phyloP scores from a whole-genome alignment of 257 asterid species.

The Primulina huaijiensis region DNA sequence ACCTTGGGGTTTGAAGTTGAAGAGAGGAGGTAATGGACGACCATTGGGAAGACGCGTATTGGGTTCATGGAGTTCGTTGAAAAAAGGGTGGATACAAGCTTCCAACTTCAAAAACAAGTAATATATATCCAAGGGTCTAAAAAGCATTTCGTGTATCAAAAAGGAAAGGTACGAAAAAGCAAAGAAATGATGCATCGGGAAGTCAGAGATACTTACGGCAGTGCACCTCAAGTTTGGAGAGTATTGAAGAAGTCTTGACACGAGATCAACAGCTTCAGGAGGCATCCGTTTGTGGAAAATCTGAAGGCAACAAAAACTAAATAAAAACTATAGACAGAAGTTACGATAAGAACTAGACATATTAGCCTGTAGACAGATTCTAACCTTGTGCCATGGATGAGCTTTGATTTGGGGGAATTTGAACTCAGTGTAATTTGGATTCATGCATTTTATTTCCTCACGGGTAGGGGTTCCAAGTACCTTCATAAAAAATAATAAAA shows the following conservation, averaged over 20 bases:
- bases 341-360: background rate
- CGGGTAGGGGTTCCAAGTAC: slow-evolving; percentile 89
- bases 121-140: background rate
- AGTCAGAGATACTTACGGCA: slow-evolving; percentile 56
- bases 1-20: slow-evolving; percentile 77
- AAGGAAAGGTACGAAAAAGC: background rate
- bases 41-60: slow-evolving; percentile 65
- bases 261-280: slow-evolving; percentile 90
- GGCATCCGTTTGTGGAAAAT: slow-evolving; percentile 79
- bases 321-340: slow-evolving; percentile 5
- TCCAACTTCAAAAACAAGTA: slow-evolving; percentile 47
- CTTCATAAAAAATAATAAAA: slow-evolving; percentile 28
- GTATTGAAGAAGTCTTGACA: slow-evolving; percentile 86
- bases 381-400: slow-evolving; percentile 90
- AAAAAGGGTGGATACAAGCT: slow-evolving; percentile 67
- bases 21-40: slow-evolving; percentile 69
- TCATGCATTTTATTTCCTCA: slow-evolving; percentile 86
- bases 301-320: slow-evolving; percentile 29
- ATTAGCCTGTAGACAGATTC: slow-evolving; percentile 3
- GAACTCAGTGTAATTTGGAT: slow-evolving; percentile 83
- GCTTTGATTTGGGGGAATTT: slow-evolving; percentile 88
- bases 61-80: slow-evolving; percentile 64
- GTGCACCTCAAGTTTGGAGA: slow-evolving; percentile 80
- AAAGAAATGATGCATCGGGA: background rate
- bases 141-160: background rate